phyloP scores from a whole-genome alignment of 192 early-diverging fungal genomes.

The Gaertneriomyces sp. region DNA sequence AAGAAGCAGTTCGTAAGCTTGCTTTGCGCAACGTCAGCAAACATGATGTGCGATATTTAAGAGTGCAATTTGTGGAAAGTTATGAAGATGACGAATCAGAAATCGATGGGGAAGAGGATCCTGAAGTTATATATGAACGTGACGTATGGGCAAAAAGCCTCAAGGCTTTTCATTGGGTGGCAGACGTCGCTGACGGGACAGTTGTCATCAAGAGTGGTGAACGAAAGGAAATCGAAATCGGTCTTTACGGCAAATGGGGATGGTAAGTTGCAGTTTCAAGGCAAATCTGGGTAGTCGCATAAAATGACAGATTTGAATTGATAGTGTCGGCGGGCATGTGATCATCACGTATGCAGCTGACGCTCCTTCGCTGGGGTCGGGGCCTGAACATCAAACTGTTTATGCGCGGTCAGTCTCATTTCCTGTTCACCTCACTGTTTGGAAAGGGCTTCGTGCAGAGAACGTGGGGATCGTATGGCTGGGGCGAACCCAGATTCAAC shows the following conservation, averaged over 20 bases:
- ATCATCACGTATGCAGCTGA: too few relatives aligned
- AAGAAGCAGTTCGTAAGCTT: slow-evolving; percentile 44
- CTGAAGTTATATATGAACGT: slow-evolving; percentile 73
- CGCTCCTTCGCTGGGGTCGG: too few relatives aligned
- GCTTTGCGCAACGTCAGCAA: slow-evolving; percentile 72
- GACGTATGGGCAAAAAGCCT: slow-evolving; percentile 63
- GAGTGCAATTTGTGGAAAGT: slow-evolving; percentile 43
- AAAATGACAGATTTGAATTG: neutral
- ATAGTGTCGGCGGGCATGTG: neutral
- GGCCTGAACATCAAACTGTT: too few relatives aligned
- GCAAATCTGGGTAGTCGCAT: slow-evolving; percentile 8
- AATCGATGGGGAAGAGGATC: slow-evolving; percentile 40
- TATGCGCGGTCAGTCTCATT: too few relatives aligned
- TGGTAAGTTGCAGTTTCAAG: slow-evolving; percentile 69
- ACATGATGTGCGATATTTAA: slow-evolving; percentile 67
- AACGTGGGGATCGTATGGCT: too few relatives aligned
- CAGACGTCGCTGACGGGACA: slow-evolving; percentile 9
- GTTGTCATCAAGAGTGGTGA: slow-evolving; percentile 25
- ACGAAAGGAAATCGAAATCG: slow-evolving; percentile 1
- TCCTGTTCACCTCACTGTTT: too few relatives aligned
- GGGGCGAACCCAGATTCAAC: too few relatives aligned
- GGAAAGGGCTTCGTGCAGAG: too few relatives aligned
- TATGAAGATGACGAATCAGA: slow-evolving; percentile 35
- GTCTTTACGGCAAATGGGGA: slow-evolving; percentile 62
- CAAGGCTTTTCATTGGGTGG: slow-evolving; percentile 45